Evolutionary conservation across 208 protist species (phyloP), one percentile per base, ranked within the genome.

Genomic region (Borovskyia barvae): DNA sequence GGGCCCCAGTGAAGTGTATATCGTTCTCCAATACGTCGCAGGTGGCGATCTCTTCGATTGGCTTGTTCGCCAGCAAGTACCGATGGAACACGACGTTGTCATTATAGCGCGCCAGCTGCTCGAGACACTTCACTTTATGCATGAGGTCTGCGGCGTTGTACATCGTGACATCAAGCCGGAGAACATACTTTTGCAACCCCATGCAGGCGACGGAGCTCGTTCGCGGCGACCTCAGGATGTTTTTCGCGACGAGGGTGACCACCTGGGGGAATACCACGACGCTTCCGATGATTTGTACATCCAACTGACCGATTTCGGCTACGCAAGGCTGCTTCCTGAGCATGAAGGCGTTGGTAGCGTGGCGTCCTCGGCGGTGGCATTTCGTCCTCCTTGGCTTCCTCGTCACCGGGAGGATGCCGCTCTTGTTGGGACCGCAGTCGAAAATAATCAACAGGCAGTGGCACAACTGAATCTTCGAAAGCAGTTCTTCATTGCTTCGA

Each of bases 121-220:
- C 7, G 47, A 63, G 17, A 75, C 72, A 15, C 62, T 87, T 22
- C 47, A 76, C 25, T 77, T 67, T 40, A 71, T 87, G 61, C 77
- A 83, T 60, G 69, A 81, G 25, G 62, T 64, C 8, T 73, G 75
- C 54, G 71, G 73, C 12, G 62, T 80, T 22, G 75, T 99, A 12
- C 97, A 99, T 71, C 85, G 97, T 19, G 97, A 98, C 66, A 98
- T 98, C 52, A 98, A 98, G 50, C 94, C 93, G n/a, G 93, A 97
- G 74, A 97, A 97, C 53, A 94, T 96, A 60, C 40, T 79, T 50
- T 54, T 75, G 65, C 55, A 71, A 19, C 55, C 64, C 6, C 19
- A 59, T 29, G 20, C 25, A 32, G 39, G 37, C 51, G 55, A 14
- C 28, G 54, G 24, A 39, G n/a, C n/a, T n/a, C n/a, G n/a, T n/a